A percentile compares a stretch with the other conserved stretches of the same genome.
phyloP scores from a whole-genome alignment of 2,329 filamentous ascomycete genomes.

The Truncatella angustata region DNA sequence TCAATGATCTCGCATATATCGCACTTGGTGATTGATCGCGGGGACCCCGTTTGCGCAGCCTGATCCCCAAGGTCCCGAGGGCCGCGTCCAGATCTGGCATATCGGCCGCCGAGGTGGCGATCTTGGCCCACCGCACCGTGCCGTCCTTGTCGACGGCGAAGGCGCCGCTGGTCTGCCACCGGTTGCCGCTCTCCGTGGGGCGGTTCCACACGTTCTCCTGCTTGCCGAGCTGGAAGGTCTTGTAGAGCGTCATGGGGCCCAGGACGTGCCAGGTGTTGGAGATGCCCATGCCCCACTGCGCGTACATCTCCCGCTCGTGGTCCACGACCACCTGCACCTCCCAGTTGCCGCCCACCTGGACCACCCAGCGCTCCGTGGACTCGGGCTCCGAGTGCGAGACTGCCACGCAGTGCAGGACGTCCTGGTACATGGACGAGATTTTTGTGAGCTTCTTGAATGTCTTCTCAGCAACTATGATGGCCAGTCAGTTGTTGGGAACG shows the following conservation, averaged over 20 bases:
- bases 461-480: slow-evolving; percentile 63
- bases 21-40: no score
- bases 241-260: slow-evolving; percentile 55
- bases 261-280: slow-evolving; percentile 62
- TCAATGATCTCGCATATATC: no score
- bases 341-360: slow-evolving; percentile 54
- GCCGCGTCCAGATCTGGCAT: slow-evolving; percentile 38
- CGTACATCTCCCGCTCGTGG: slow-evolving; percentile 57
- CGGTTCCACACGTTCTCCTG: slow-evolving; percentile 66
- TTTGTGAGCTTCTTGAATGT: slow-evolving; percentile 55
- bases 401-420: slow-evolving; percentile 55
- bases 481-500: not conserved
- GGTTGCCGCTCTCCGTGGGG: slow-evolving; percentile 61
- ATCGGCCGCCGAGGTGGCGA: slow-evolving; percentile 47
- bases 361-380: slow-evolving; percentile 57
- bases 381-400: slow-evolving; percentile 57
- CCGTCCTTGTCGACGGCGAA: slow-evolving; percentile 57
- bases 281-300: slow-evolving; percentile 63
- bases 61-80: slow-evolving; percentile 14
- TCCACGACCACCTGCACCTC: slow-evolving; percentile 61
- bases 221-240: slow-evolving; percentile 55
- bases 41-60: slow-evolving; percentile 2
- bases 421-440: slow-evolving; percentile 47
- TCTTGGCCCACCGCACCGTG: slow-evolving; percentile 42
- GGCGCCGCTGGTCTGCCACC: slow-evolving; percentile 68